Conservation (phyloP, 2,329 filamentous ascomycete genomes). For the Onygena corvina region DNA sequence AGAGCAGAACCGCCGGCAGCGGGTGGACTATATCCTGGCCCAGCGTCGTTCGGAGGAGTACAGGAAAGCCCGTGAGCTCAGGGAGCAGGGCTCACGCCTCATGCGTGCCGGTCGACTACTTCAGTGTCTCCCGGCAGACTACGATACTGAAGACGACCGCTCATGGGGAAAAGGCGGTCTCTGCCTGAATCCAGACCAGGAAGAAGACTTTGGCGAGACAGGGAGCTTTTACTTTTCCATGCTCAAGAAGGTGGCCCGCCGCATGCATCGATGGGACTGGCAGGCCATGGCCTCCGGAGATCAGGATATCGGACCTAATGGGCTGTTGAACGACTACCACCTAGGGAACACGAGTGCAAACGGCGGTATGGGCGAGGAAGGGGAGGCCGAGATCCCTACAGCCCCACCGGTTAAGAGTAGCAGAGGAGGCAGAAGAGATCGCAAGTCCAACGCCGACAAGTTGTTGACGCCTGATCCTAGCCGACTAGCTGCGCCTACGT, state of each 20-base stretch:
- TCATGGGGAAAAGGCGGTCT: slow-evolving; percentile 35
- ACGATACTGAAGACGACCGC: slow-evolving; percentile 37
- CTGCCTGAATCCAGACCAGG: slow-evolving; percentile 30
- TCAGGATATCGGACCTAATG: slow-evolving; percentile 11
- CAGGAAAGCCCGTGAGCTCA: slow-evolving; percentile 27
- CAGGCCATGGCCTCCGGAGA: slow-evolving; percentile 19
- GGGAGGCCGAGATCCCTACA: slow-evolving; percentile 7
- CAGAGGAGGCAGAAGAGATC: slow-evolving; percentile 7
- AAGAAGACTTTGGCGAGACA: slow-evolving; percentile 39
- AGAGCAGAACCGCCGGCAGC: slow-evolving; percentile 38
- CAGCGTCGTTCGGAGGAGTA: slow-evolving; percentile 32
- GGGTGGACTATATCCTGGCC: slow-evolving; percentile 37
- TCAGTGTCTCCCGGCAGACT: slow-evolving; percentile 32
- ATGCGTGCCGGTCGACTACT: slow-evolving; percentile 33
- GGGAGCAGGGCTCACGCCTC: slow-evolving; percentile 32
- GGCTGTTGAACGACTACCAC: slow-evolving; percentile 10
- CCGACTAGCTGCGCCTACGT: background rate
- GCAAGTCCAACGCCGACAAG: slow-evolving; percentile 4
- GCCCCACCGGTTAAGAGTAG: slow-evolving; percentile 5
- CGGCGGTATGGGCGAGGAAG: background rate
- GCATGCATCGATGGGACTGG: slow-evolving; percentile 37
- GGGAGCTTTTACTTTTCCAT: slow-evolving; percentile 35
- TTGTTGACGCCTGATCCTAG: background rate
- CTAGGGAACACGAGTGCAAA: background rate
- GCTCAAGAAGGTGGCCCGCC: slow-evolving; percentile 32